Base-by-base conservation (phyloP, 2,329 filamentous ascomycete species). In the Chrysosporium queenslandicum region DNA sequence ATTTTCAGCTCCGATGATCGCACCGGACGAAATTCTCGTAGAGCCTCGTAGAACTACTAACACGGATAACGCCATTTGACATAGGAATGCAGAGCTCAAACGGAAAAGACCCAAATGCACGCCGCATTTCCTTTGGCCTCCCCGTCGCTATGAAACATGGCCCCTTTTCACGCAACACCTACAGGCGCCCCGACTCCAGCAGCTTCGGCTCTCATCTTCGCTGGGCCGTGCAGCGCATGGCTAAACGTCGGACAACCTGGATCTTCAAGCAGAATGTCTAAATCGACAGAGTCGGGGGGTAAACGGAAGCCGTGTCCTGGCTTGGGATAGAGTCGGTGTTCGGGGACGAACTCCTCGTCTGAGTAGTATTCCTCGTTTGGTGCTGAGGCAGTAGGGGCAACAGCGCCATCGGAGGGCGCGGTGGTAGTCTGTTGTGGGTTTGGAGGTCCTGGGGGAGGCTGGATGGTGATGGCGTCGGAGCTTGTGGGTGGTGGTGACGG, bases 221-320 rank as follows among this genome's bases (percentile, higher is more conserved):
- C 60, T 45, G 62, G 50, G 1, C 61, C 58, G 56, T 69, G 62
- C 41, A 70, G 52, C 14, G 60, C 52, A 58, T 82, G 78, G 55
- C 75, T 80, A 59, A 82, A 82, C 0, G 79, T 79, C 20, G 72
- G 70, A 58, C 74, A 75, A 21, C 68, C 61, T 37, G 77, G 74
- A 46, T 81, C 77, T 58, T 85, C 82, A 6, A 80, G 75, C 21
- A 85, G 64, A 70, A 81, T 82, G 53, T 80, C 73, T 36, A 82
- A 59, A 61, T 85, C 81, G 23, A 79, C 75, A 16, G 72, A 72
- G 57, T 83, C 78, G 0, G 75, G 73, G 5, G 76, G 73, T 18
- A 84, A 61, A 21, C 72, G 75, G 25, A 85, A 69, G 1, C 82
- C 82, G 51, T 81, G 75, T 1, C 82, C 82, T 5, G 81, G 71